A percentile compares a stretch with the other conserved stretches of the same genome.
Conservation (phyloP, 1,139 yeast genomes). For the Diutina pseudorugosa region DNA sequence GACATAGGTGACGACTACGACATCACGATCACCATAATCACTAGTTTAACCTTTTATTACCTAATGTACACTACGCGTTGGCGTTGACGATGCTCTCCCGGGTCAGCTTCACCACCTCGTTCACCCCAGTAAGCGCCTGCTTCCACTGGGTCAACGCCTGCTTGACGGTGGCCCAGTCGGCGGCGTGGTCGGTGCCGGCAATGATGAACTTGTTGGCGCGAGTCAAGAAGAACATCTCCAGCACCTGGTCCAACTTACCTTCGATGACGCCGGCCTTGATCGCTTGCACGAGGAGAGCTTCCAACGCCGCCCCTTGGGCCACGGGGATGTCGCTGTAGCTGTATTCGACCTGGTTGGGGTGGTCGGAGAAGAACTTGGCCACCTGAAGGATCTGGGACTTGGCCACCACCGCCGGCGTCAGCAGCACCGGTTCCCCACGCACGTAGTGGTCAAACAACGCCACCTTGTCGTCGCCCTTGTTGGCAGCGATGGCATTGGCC, state of each 20-base stretch:
- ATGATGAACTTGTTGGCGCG: conserved; percentile 32
- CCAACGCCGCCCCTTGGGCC: conserved; percentile 24
- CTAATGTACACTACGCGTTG: conserved; percentile 4
- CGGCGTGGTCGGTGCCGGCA: conserved; percentile 25
- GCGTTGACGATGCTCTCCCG: conserved; percentile 20
- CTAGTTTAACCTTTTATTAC: not conserved
- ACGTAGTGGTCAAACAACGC: conserved; percentile 22
- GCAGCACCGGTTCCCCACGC: conserved; percentile 21
- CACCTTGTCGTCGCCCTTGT: conserved; percentile 15
- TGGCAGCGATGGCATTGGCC: conserved; percentile 16
- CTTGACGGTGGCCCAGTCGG: conserved; percentile 27
- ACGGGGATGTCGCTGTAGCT: conserved; percentile 29
- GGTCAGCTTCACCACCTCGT: conserved; percentile 30
- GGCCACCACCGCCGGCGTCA: conserved; percentile 12
- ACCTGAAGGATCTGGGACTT: conserved; percentile 33
- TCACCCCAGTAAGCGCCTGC: conserved; percentile 26
- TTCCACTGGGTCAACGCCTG: conserved; percentile 29
- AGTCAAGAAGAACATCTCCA: conserved; percentile 29
- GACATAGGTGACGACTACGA: no score
- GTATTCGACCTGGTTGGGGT: conserved; percentile 15
- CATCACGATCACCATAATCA: no score
- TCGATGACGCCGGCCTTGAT: conserved; percentile 34
- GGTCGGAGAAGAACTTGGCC: conserved; percentile 23
- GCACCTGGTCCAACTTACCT: conserved; percentile 37
- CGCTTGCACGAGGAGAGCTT: conserved; percentile 29